Evolutionary conservation across 2,329 filamentous ascomycete species (phyloP), one percentile per base, ranked within the genome.

Genomic region (Lachnellula suecica): DNA sequence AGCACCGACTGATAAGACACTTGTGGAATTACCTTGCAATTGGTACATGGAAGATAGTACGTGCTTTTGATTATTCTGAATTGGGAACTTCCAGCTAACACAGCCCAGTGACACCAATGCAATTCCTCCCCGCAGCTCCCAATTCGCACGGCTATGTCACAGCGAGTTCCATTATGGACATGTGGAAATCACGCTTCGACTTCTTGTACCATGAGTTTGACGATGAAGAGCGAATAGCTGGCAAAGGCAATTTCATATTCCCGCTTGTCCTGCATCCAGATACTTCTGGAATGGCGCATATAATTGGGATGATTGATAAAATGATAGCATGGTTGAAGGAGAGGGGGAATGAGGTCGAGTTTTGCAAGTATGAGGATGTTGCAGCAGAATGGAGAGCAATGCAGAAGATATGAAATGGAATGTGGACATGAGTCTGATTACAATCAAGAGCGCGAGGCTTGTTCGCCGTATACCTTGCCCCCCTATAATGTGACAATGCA

Each of bases 261-360:
- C 75, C 76, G 17, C 62, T 83, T 17, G 67, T 82, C 2, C 63
- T 83, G 60, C 80, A 83, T 67, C 79, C 79, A 0, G 79, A 83
- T 67, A 82, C 79, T 4, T 78, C 74, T 62, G 80, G 80, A 0
- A 81, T 82, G 78, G 78, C 79, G 44, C 79, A 83, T 72, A 71
- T 83, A 1, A 76, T 82, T 63, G 79, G 79, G 5, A 64, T 64
- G 62, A 57, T 63, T 44, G 57, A 63, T 0, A 70, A 77, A 44
- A 72, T 80, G 56, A 66, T 82, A 54, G 61, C 47, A 29, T 83
- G 78, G 77, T 48, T 83, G 60, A 70, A 74, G 65, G 67, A 63
- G 3, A 74, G 69, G 58, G 73, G 70, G 3, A 70, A 70, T 1
- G 68, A 72, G 49, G 74, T 79, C 4, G 71, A 76, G 56, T 79